Evolutionary conservation across 345 rosid species (phyloP), one percentile per base, ranked within the genome.

Genomic region (Eucalyptus marginata): DNA sequence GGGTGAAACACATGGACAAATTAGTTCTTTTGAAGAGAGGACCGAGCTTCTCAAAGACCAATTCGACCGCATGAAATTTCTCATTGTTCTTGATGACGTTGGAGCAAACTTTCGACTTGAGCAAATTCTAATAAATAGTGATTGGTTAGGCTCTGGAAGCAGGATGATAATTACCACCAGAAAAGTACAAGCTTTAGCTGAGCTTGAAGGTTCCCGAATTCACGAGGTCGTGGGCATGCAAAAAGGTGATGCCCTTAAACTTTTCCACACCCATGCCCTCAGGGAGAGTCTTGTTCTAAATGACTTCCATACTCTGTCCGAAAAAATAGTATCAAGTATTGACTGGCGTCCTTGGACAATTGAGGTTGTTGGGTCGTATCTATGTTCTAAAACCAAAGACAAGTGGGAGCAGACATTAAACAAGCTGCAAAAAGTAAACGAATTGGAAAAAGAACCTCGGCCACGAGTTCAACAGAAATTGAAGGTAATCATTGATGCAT

Each of bases 211-310:
- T 8, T 51, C 54, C 54, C 22, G 0, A 51, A 51, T 6, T 51
- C 54, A 51, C 3, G 4, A 88, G 8, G 86, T 88, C 1, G 6
- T 3, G n/a, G 86, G 24, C 31, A 68, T 88, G 89, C 44, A 50
- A 47, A 22, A 5, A 49, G 18, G 7, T 31, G 20, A 68, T 5
- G 40, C 86, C 10, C 49, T 71, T 29, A 44, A 68, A 36, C 89
- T 88, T 44, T 88, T 88, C 86, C 52, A 84, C 66, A 43, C n/a
- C 20, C 89, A 49, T 88, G 86, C 89, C 7, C 5, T 88, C 15
- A 27, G 54, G 36, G 44, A 31, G 40, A 52, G 76, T 4, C 22
- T 22, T 10, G 49, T 62, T 17, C 4, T 22, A 25, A 31, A 13
- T 17, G 43, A 49, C 50, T 11, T 71, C 0, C 3, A 20, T 33